phyloP scores from a whole-genome alignment of 805 yeast species.

The Ogataea pini region DNA sequence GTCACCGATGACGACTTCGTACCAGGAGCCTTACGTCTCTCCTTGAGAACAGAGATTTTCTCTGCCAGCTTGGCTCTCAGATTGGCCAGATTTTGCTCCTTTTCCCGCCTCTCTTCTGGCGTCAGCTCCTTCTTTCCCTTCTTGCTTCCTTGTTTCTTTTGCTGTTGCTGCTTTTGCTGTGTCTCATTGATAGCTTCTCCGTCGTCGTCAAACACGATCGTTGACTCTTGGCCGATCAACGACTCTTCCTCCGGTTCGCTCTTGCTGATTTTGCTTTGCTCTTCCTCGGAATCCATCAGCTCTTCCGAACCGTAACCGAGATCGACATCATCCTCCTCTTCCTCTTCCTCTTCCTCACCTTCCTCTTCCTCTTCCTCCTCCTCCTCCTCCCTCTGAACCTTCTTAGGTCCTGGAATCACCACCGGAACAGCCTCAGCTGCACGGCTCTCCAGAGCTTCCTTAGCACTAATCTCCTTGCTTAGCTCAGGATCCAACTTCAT shows the following conservation, averaged over 20 bases:
- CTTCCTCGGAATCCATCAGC: slow-evolving; percentile 53
- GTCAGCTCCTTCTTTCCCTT: slow-evolving; percentile 33
- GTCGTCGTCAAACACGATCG: slow-evolving; percentile 14
- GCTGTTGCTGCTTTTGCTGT: neutral
- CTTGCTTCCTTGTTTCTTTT: slow-evolving; percentile 7
- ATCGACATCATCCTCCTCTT: slow-evolving; percentile 23
- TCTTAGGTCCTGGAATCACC: slow-evolving; percentile 35
- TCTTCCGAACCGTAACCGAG: slow-evolving; percentile 22
- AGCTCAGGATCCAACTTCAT: slow-evolving; percentile 75
- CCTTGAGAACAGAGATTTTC: slow-evolving; percentile 68
- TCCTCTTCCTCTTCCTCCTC: slow-evolving; percentile 56
- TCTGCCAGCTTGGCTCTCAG: slow-evolving; percentile 77
- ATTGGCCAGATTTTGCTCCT: slow-evolving; percentile 57
- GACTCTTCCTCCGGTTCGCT: slow-evolving; percentile 10
- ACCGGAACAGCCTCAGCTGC: slow-evolving; percentile 56
- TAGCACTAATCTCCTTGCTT: slow-evolving; percentile 50
- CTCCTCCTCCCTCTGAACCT: slow-evolving; percentile 21
- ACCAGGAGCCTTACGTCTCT: slow-evolving; percentile 91
- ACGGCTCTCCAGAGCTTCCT: slow-evolving; percentile 57
- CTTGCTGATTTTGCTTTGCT: slow-evolving; percentile 27
- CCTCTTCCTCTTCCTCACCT: slow-evolving; percentile 29
- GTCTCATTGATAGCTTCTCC: slow-evolving; percentile 9
- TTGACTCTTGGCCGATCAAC: slow-evolving; percentile 13
- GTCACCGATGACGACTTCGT: slow-evolving; percentile 80
- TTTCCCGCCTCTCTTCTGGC: slow-evolving; percentile 51